phyloP scores from a whole-genome alignment of 345 rosid genomes.

The thale cress (Arabidopsis thaliana) region TAIR10.1 NC_003070.9:29869501-29870000 shows the following conservation, averaged over 20 bases:
- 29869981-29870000: slow-evolving; percentile 32
- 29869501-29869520: slow-evolving; percentile 37
- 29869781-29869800: neutral
- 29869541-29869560: slow-evolving; percentile 19
- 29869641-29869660: neutral
- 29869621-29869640: slow-evolving; percentile 1
- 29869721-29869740: neutral
- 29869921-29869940: neutral
- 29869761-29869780: slow-evolving; percentile 4
- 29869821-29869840: neutral
- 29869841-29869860: slow-evolving; percentile 10
- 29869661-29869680: slow-evolving; percentile 19
- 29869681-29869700: slow-evolving; percentile 18
- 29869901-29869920: slow-evolving; percentile 12
- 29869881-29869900: neutral
- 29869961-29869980: neutral
- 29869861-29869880: neutral
- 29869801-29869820: slow-evolving; percentile 20
- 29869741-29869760: neutral
- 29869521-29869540: slow-evolving; percentile 22
- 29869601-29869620: slow-evolving; percentile 4
- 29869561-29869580: slow-evolving; percentile 35
- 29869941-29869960: neutral
- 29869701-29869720: neutral
- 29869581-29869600: slow-evolving; percentile 29